Evolutionary conservation across 78 protist genomes (phyloP), one percentile per base, ranked within the genome.

Genomic region (Dictyostelium brefeldianum): DNA sequence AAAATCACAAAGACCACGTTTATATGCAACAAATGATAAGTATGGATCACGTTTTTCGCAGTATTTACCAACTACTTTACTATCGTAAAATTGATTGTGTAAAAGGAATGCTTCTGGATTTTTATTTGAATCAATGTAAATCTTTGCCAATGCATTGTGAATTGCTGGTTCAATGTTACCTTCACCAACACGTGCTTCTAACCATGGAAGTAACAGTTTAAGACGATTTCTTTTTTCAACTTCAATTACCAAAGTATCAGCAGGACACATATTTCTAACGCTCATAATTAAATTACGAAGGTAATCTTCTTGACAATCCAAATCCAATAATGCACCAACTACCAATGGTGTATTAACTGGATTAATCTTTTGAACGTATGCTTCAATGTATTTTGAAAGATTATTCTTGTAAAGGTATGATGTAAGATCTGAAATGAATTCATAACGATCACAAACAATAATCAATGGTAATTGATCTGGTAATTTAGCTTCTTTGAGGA

Each of bases 41-140:
- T 97, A 96, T 65, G 99, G 99, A 93, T 99, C 99, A 47, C 99
- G 95, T 96, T 98, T 98, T 96, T 98, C 99, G 92, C 99, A 99
- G 94, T 97, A 97, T 71, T 65, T 82, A 56, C 99, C 99, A 78
- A 99, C 99, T 1, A 97, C 98, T 48, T 64, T 59, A 43, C 94
- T 78, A 87, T 97, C 98, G 92, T 97, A 98, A 96, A 69, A 92
- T 62, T 71, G 96, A 95, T 99, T 99, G 81, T 62, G 56, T n/a
- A 59, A 18, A 62, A 99, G 97, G 98, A 99, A 98, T 53, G 98
- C 71, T 85, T 98, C 99, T 77, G 99, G 96, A 77, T 90, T 89
- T 80, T 89, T 80, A 96, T 96, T 95, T 70, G 90, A 57, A 83
- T 99, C 99, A 31, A 99, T 94, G 99, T 98, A 98, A 78, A 99